A percentile compares a stretch with the other conserved stretches of the same genome.
Conservation (phyloP, 768 basidiomycete genomes). For the Termitomyces sp. region DNA sequence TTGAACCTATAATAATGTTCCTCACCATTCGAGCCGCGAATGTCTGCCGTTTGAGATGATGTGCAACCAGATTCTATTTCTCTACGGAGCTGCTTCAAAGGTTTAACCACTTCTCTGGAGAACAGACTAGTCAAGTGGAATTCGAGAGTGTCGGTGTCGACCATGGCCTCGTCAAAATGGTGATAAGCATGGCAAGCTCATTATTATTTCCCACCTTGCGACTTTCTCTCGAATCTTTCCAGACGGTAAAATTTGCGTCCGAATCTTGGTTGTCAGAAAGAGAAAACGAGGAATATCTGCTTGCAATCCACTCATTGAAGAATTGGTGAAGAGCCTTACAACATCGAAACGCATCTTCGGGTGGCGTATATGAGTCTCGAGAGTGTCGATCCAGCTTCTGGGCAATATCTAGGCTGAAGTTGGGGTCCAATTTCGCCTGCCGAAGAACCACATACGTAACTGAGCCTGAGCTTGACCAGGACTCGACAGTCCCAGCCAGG, state of each 20-base stretch:
- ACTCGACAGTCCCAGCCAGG: too few relatives aligned
- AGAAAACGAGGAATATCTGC: constrained; percentile 30
- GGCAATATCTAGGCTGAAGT: constrained; percentile 27
- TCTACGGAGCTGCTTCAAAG: too few relatives aligned
- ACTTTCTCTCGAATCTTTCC: constrained; percentile 23
- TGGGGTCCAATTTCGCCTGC: constrained; percentile 35
- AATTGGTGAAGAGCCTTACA: too few relatives aligned
- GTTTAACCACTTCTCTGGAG: constrained; percentile 13
- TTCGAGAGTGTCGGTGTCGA: constrained; percentile 28
- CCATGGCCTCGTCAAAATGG: constrained; percentile 31
- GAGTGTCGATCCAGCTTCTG: constrained; percentile 29
- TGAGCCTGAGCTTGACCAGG: too few relatives aligned
- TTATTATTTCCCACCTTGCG: constrained; percentile 35
- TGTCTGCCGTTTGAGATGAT: too few relatives aligned
- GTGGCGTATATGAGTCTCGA: constrained; percentile 34
- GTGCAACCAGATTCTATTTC: too few relatives aligned
- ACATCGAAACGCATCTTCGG: constrained; percentile 31
- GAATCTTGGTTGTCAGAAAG: constrained; percentile 2
- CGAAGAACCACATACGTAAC: constrained; percentile 17
- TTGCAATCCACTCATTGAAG: too few relatives aligned
- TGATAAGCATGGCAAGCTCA: constrained; percentile 20
- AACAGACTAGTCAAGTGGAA: constrained; percentile 34
- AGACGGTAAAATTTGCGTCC: constrained; percentile 1
- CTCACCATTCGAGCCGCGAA: too few relatives aligned
- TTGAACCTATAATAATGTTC: too few relatives aligned